Evolutionary conservation across 2,329 filamentous ascomycete genomes (phyloP).

Genomic region (Phialocephala subalpina): DNA sequence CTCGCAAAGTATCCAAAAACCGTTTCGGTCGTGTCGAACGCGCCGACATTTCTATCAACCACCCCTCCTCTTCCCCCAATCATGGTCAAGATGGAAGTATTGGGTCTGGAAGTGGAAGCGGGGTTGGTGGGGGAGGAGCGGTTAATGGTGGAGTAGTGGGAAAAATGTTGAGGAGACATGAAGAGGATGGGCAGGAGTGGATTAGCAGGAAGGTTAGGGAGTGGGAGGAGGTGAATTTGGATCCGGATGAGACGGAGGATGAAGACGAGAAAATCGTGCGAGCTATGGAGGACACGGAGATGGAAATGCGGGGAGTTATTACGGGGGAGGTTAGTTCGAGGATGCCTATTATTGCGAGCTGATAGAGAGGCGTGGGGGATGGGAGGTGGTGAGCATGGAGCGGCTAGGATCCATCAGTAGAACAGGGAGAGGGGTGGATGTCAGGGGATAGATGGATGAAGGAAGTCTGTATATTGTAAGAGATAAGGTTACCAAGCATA

Average conservation of each 20-base stretch:
- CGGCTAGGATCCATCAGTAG: no score
- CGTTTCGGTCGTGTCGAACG: slow-evolving; percentile 66
- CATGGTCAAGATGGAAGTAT: slow-evolving; percentile 45
- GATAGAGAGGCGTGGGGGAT: no score
- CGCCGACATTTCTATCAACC: slow-evolving; percentile 48
- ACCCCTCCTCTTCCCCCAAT: background rate
- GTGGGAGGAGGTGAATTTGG: slow-evolving; percentile 27
- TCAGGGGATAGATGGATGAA: background rate
- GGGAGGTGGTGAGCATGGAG: no score
- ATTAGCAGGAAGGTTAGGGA: slow-evolving; percentile 45
- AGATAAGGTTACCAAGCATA: background rate
- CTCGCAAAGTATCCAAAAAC: slow-evolving; percentile 64
- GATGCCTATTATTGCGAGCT: slow-evolving; percentile 3
- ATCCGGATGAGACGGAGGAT: slow-evolving; percentile 31
- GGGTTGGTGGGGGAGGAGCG: slow-evolving; percentile 56
- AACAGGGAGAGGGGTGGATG: background rate
- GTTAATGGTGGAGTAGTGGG: slow-evolving; percentile 40
- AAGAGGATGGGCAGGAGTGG: slow-evolving; percentile 59
- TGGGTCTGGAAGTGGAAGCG: slow-evolving; percentile 42
- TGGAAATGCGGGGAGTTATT: background rate
- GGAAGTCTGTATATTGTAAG: slow-evolving; percentile 10
- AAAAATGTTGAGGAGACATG: slow-evolving; percentile 48
- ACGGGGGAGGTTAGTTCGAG: slow-evolving; percentile 5
- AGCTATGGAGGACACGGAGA: background rate
- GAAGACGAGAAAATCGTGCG: slow-evolving; percentile 26